phyloP scores from a whole-genome alignment of 2,329 filamentous ascomycete species.

The Talaromyces amestolkiae region DNA sequence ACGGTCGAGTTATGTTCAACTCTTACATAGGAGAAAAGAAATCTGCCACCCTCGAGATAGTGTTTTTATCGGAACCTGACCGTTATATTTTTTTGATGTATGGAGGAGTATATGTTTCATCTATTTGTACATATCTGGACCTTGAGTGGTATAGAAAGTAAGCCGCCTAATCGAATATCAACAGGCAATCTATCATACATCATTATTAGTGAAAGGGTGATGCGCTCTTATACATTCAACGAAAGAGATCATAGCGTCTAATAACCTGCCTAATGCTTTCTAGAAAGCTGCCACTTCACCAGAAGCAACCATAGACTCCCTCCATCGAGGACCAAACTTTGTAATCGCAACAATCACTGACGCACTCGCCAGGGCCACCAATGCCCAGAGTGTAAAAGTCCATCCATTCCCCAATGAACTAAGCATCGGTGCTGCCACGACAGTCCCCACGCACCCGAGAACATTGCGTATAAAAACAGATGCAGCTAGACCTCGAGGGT shows the following conservation, averaged over 20 bases:
- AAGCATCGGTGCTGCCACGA: conserved; percentile 14
- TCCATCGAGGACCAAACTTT: conserved; percentile 9
- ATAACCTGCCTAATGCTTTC: not conserved
- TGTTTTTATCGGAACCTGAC: not conserved
- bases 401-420: conserved; percentile 11
- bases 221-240: not conserved
- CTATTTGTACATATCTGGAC: not conserved
- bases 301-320: conserved; percentile 9
- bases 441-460: conserved; percentile 11
- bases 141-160: not conserved
- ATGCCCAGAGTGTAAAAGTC: conserved; percentile 13
- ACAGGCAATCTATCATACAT: not conserved
- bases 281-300: not conserved
- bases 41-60: not conserved
- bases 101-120: too few relatives aligned
- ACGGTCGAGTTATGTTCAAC: not conserved
- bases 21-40: not conserved
- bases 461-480: conserved; percentile 13
- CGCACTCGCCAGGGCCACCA: conserved; percentile 5
- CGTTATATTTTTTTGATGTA: too few relatives aligned
- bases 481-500: conserved; percentile 9
- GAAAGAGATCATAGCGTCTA: not conserved
- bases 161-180: not conserved
- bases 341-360: not conserved
- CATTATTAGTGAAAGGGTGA: not conserved